phyloP scores from a whole-genome alignment of 2,329 filamentous ascomycete genomes.

The Aspergillus carbonarius region DNA sequence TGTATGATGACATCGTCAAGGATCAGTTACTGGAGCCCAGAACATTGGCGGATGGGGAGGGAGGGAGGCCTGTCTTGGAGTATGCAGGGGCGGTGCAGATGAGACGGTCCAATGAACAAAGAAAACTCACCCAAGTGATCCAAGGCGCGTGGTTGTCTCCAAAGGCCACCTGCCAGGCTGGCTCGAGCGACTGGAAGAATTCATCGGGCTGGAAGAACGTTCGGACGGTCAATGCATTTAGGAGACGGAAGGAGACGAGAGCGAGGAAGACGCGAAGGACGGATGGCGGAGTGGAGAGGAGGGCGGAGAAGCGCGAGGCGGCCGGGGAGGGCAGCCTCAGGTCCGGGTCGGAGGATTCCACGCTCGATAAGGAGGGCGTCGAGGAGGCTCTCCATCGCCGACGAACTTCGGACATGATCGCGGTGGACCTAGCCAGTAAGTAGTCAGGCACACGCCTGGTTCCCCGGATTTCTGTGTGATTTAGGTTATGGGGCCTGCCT shows the following conservation, averaged over 20 bases:
- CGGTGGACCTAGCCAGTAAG: not conserved
- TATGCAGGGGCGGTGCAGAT: not conserved
- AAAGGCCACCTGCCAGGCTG: constrained; percentile 87
- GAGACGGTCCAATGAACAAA: not conserved
- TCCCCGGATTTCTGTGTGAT: not conserved
- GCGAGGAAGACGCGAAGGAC: constrained; percentile 34
- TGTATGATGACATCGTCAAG: constrained; percentile 39
- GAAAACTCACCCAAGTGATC: constrained; percentile 81
- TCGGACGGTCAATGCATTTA: constrained; percentile 73
- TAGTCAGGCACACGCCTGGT: not conserved
- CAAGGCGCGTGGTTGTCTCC: constrained; percentile 75
- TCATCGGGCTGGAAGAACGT: constrained; percentile 99
- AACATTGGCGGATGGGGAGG: not conserved
- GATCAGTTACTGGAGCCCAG: constrained; percentile 4
- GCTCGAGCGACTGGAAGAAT: constrained; percentile 93
- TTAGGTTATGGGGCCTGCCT: not conserved
- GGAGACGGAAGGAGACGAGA: constrained; percentile 67
- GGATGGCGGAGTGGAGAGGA: constrained; percentile 14
- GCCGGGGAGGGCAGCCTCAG: constrained; percentile 1
- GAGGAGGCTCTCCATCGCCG: constrained; percentile 1
- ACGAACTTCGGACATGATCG: constrained; percentile 1
- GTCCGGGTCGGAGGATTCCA: not conserved
- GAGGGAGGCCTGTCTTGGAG: not conserved
- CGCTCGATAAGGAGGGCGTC: not conserved
- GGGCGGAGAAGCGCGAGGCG: constrained; percentile 4